Base-by-base conservation (phyloP, 1,284 basidiomycete genomes). In the Cutaneotrichosporon cutaneum region DNA sequence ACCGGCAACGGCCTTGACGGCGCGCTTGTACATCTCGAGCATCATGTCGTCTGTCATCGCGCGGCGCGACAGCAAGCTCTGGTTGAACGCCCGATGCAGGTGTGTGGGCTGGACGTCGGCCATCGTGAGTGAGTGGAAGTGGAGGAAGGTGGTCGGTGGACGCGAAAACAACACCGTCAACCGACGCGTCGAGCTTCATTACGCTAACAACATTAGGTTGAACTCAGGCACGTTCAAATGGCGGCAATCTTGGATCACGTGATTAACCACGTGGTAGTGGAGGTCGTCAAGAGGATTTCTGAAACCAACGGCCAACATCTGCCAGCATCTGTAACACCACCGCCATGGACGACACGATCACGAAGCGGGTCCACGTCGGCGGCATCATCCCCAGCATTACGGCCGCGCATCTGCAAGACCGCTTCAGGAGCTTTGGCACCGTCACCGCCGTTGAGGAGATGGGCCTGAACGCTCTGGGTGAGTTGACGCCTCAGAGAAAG, bases 331-430 rank as follows among this genome's bases (percentile, higher is more conserved):
- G 27, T 26, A 10, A 26, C 47, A 24, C 22, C 44, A 47, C 22
- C 24, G 27, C n/a, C 45, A 66, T 63, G 64, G 56, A 54, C 55
- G 68, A 65, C 6, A 61, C 61, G 4, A 56, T 76, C 36, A 71
- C 70, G 3, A 76, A 74, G 57, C 67, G 78, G 45, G 68, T 80
- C 9, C 77, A 80, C 62, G 66, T 80, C 21, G 72, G 70, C 24
- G 78, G 78, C n/a, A 63, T 80, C 18, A 78, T 73, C 18, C 73
- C 76, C 3, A 60, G 63, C 21, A 78, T 80, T 21, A 77, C 76
- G 3, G 57, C 72, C 0, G 59, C 67, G 10, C 77, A 80, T 54
- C 63, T 80, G 58, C 70, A 69, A 59, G 78, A 78, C 56, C 68
- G 78, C n/a, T 80, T 80, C 65, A 67, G 66, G 35, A 70, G 69